Evolutionary conservation across 805 yeast species (phyloP).

Genomic region (Metschnikowia bowlesiae): DNA sequence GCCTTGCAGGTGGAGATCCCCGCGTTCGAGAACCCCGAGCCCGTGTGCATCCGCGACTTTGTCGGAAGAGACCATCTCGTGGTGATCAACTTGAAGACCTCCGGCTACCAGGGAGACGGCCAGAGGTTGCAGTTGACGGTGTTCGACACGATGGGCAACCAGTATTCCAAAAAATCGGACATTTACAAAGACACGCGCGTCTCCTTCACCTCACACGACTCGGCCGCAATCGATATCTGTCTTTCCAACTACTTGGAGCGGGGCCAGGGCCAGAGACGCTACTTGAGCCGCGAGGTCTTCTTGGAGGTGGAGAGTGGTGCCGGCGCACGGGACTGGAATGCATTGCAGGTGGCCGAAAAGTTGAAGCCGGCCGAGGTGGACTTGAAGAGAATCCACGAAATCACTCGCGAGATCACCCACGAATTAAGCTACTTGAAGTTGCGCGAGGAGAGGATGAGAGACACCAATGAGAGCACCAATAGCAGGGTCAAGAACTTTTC

Average conservation of each 20-base stretch:
- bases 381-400: constrained; percentile 78
- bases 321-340: constrained; percentile 97
- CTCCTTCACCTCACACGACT: constrained; percentile 80
- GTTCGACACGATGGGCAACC: constrained; percentile 79
- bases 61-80: constrained; percentile 81
- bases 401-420: constrained; percentile 72
- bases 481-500: constrained; percentile 88
- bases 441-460: constrained; percentile 91
- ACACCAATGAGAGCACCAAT: constrained; percentile 95
- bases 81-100: constrained; percentile 72
- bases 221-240: constrained; percentile 88
- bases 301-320: constrained; percentile 94
- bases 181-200: constrained; percentile 67
- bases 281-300: constrained; percentile 67
- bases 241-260: constrained; percentile 57
- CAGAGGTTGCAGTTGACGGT: constrained; percentile 68
- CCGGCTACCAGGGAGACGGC: constrained; percentile 82
- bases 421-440: constrained; percentile 79
- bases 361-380: constrained; percentile 91
- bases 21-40: constrained; percentile 45
- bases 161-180: constrained; percentile 68
- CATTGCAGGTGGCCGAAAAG: constrained; percentile 86
- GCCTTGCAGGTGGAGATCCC: constrained; percentile 53
- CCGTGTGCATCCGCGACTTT: constrained; percentile 90
- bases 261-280: constrained; percentile 27